These are phyloP conservation scores for Decorospora gaudefroyi DNA, from an alignment of 2,329 filamentous ascomycete species.

Conservation along the genomic window DNA sequence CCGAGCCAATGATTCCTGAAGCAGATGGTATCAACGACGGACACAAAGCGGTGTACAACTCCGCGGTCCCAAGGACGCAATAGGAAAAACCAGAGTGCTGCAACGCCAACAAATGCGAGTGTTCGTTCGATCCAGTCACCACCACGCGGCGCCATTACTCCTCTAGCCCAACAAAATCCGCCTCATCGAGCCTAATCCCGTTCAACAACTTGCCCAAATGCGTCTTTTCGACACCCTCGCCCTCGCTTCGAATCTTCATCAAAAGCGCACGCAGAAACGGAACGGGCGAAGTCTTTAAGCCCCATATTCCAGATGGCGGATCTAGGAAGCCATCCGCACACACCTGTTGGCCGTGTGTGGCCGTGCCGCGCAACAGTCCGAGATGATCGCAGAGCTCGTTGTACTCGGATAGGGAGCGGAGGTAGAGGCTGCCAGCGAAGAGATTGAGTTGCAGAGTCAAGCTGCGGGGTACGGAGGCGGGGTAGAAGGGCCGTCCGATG, in stretches of 20 bases:
- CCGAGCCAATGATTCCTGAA: too few relatives aligned
- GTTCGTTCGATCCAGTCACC: too few relatives aligned
- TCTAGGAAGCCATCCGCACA: constrained; percentile 45
- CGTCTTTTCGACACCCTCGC: constrained; percentile 50
- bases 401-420: constrained; percentile 62
- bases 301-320: constrained; percentile 33
- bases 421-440: constrained; percentile 70
- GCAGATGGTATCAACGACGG: too few relatives aligned
- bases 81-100: too few relatives aligned
- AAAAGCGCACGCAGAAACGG: constrained; percentile 49
- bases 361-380: constrained; percentile 50
- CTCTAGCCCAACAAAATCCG: constrained; percentile 32
- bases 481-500: constrained; percentile 28
- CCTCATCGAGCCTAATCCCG: constrained; percentile 43
- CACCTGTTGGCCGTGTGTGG: constrained; percentile 30
- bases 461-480: constrained; percentile 19
- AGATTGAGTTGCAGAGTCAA: constrained; percentile 61
- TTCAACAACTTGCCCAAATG: constrained; percentile 52
- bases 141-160: too few relatives aligned
- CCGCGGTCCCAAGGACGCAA: too few relatives aligned
- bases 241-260: constrained; percentile 39
- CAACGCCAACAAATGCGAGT: too few relatives aligned
- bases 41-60: too few relatives aligned
- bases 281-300: constrained; percentile 50
- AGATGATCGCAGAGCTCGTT: constrained; percentile 56